phyloP scores from a whole-genome alignment of 2,329 filamentous ascomycete species.

The Beauveria rudraprayagi region DNA sequence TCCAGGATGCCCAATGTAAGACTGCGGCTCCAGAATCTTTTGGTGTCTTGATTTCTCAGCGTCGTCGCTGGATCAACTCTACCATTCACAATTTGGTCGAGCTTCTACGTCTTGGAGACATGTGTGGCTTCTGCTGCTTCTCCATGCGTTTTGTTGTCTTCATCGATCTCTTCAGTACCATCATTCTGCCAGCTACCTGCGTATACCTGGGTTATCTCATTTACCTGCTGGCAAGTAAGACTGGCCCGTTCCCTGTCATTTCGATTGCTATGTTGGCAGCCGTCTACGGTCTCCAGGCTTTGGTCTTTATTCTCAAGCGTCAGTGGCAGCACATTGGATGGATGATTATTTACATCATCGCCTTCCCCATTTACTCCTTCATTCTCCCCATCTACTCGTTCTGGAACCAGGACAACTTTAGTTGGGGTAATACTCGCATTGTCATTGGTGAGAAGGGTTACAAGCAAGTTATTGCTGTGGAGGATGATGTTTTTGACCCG shows the following conservation, averaged over 20 bases:
- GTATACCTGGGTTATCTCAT: constrained; percentile 83
- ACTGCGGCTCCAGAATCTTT: constrained; percentile 92
- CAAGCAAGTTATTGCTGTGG: constrained; percentile 82
- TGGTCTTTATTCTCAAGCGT: constrained; percentile 94
- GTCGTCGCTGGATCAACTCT: constrained; percentile 98
- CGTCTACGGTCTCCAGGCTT: constrained; percentile 89
- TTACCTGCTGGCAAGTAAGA: constrained; percentile 61
- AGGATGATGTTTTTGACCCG: constrained; percentile 81
- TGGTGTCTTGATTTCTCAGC: constrained; percentile 91
- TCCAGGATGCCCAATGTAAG: constrained; percentile 84
- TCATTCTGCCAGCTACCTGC: constrained; percentile 84
- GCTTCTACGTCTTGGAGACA: constrained; percentile 79
- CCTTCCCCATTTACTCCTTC: constrained; percentile 90
- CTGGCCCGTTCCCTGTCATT: constrained; percentile 73
- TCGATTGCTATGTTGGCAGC: constrained; percentile 83
- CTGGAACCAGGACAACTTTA: constrained; percentile 99
- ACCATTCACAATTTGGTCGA: constrained; percentile 95
- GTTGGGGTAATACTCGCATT: constrained; percentile 96
- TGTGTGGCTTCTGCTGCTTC: constrained; percentile 98
- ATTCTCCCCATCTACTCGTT: constrained; percentile 92
- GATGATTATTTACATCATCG: constrained; percentile 99
- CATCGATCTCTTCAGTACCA: constrained; percentile 84
- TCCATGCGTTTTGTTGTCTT: constrained; percentile 96
- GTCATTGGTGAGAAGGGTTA: constrained; percentile 90
- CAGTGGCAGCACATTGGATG: constrained; percentile 98